Base-by-base conservation (phyloP, 352 stramenopile genomes). In the Aphanomyces astaci region DNA sequence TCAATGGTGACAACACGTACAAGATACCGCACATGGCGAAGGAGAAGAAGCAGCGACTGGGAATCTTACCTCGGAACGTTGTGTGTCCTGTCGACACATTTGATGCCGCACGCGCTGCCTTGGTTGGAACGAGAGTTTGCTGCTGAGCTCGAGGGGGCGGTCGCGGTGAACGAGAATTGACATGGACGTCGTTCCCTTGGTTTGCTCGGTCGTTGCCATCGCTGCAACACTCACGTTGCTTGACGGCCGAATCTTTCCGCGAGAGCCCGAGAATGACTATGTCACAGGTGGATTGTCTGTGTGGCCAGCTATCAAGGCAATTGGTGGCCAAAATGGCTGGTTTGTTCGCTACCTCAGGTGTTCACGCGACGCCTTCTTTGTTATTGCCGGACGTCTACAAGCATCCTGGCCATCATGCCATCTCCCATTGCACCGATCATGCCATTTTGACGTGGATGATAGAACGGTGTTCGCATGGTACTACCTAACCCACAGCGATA, bases 361-460 rank as follows among this genome's bases (percentile, higher is more conserved):
- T 22, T 56, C 55, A 22, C 31, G 55, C 13, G 22, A 17, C 17
- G 54, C 55, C 17, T 49, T 48, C 25, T 49, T 49, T 64, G 55
- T 27, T 24, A 49, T 49, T 53, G 25, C 55, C 19, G 11, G 25
- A 15, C 40, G 40, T n/a, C 40, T 49, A 15, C 22, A 13, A 13
- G 54, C 13, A 51, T 53, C 39, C 13, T 56, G 39, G 15, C 53
- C 55, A 17, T 1, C 17, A n/a, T 17, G 15, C 22, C n/a, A 53
- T 56, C 31, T n/a, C 2, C 55, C 1, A 1, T 28, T 1, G 19
- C 31, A 64, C 55, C 1, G 17, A 15, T 31, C 15, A 15, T 0
- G 15, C 52, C 24, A 24, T 24, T 64, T 51, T 49, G 55, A 54
- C 30, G 25, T 64, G 53, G 55, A 56, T 51, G 55, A 64, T 54